phyloP scores from a whole-genome alignment of 164 flowering plant genomes.

The Cinnamomum micranthum region DNA sequence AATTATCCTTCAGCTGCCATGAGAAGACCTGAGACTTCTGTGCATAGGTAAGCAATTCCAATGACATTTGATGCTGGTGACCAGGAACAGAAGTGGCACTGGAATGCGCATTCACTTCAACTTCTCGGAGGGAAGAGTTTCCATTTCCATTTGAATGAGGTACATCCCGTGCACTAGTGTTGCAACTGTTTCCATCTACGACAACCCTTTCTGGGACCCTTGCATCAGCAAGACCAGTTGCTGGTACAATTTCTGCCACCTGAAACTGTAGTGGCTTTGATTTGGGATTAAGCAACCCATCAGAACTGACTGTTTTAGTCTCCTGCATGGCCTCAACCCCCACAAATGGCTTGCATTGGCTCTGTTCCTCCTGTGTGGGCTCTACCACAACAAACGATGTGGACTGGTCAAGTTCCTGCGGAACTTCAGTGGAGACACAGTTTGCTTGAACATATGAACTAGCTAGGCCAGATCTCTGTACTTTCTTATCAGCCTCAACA shows the following conservation, averaged over 20 bases:
- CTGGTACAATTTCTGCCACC: conserved; percentile 8
- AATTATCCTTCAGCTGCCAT: conserved; percentile 21
- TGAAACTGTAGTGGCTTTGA: background rate
- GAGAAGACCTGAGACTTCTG: conserved; percentile 22
- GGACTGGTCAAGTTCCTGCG: conserved; percentile 1
- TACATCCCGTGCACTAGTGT: conserved; percentile 1
- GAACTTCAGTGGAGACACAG: conserved; percentile 12
- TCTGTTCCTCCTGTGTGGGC: background rate
- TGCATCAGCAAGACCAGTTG: background rate
- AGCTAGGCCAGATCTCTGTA: background rate
- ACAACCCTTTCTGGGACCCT: background rate
- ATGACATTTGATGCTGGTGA: conserved; percentile 11
- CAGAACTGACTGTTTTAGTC: background rate
- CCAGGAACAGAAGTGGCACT: conserved; percentile 18
- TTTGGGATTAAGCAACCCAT: background rate
- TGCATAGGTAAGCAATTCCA: conserved; percentile 15
- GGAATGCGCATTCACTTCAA: conserved; percentile 14
- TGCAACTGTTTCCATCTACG: background rate
- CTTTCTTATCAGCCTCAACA: conserved; percentile 11
- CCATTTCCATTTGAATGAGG: conserved; percentile 16
- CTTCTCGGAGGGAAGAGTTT: background rate
- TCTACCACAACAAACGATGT: conserved; percentile 10
- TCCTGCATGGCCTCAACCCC: conserved; percentile 4
- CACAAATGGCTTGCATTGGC: conserved; percentile 4
- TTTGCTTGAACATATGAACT: background rate